Evolutionary conservation across 805 yeast genomes (phyloP), one percentile per base, ranked within the genome.

Genomic region (Saturnispora hagleri): DNA sequence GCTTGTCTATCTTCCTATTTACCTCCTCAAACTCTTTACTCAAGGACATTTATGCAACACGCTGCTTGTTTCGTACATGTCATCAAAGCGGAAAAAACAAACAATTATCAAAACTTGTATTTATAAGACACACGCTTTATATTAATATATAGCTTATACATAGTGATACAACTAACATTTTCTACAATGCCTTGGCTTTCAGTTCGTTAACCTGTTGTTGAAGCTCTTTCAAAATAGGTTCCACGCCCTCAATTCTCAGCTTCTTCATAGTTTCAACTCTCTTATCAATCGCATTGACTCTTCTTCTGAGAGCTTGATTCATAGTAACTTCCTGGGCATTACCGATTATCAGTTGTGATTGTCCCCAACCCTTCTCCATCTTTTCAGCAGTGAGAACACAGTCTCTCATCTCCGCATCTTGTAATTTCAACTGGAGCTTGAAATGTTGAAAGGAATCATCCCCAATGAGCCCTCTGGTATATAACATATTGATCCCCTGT

Each of bases 391-490:
- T 96, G 51, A 66, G 69, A 5, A 86, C 82, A 46, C 89, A 73
- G 53, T 84, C 90, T 65, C 81, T 79, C 57, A 93, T 70, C 67
- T 93, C 98, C 27, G 84, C 64, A 60, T 89, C 96, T 59, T 86
- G 85, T 55, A 89, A 65, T 67, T 88, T 87, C 53, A 77, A 78
- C 57, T 88, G 89, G 47, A 88, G 77, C 58, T 81, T 82, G 67
- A 78, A 89, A 60, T 93, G 82, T 65, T 86, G 84, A 76, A 80
- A 85, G 35, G 87, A 72, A 50, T 86, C 96, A 61, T 93, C 98
- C 34, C 97, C 97, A 55, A 93, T 82, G 17, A 89, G 81, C 0
- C 98, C 98, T 50, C 80, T 80, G 63, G 90, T 91, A 65, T 89
- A 90, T 54, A 93, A 72, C 51, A 77, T 73, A 48, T 77, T 80